Conservation (phyloP, 1,284 basidiomycete species). For the Schizophyllum amplum region DNA sequence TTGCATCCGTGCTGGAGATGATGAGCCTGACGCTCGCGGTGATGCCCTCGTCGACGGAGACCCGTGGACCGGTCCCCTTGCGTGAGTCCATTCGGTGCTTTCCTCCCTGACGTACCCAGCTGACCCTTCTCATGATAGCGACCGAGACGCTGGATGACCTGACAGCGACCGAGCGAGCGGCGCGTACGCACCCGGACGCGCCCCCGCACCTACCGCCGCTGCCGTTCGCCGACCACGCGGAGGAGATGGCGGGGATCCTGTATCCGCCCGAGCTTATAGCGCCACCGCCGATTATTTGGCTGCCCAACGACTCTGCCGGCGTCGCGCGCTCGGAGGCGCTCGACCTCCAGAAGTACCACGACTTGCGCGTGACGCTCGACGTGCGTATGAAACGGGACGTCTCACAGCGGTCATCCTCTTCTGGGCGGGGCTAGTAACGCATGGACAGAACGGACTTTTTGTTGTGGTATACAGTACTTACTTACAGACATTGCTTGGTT, state of each 20-base stretch:
- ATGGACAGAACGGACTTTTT: too few relatives aligned
- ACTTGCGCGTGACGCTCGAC: conserved; percentile 56
- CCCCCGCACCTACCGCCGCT: conserved; percentile 65
- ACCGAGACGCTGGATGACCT: conserved; percentile 75
- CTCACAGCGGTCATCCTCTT: conserved; percentile 27
- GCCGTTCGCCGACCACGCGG: conserved; percentile 63
- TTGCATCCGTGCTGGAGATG: conserved; percentile 73
- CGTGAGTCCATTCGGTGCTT: conserved; percentile 33
- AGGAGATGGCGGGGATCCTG: conserved; percentile 66
- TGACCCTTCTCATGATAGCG: conserved; percentile 25
- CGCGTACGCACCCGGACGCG: conserved; percentile 69
- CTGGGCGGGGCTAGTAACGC: background rate
- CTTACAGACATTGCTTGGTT: background rate
- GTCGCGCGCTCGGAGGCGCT: conserved; percentile 63
- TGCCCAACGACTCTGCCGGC: conserved; percentile 65
- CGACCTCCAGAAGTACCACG: conserved; percentile 64
- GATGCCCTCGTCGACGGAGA: conserved; percentile 49
- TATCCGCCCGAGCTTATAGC: conserved; percentile 77
- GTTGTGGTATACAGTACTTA: background rate
- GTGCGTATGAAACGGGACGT: conserved; percentile 51
- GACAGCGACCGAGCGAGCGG: conserved; percentile 67
- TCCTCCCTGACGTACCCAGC: conserved; percentile 6
- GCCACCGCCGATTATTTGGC: conserved; percentile 71
- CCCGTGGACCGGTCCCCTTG: conserved; percentile 55
- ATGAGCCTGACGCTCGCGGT: conserved; percentile 70